phyloP scores from a whole-genome alignment of 768 basidiomycete genomes.

The Pleurotus salmoneostramineus region DNA sequence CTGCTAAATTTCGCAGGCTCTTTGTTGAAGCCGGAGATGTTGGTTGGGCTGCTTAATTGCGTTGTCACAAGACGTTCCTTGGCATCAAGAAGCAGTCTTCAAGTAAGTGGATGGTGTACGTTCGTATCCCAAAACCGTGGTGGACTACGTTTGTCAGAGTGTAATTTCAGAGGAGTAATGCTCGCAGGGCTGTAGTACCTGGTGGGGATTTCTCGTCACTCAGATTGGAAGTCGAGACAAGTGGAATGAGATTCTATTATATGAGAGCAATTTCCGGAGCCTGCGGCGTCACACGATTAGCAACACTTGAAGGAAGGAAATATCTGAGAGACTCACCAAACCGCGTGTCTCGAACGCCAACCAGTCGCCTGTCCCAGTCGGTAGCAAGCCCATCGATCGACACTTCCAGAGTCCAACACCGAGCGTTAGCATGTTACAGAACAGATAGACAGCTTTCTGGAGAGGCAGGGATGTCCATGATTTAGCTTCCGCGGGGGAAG shows the following conservation, averaged over 20 bases:
- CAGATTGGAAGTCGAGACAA: too few species aligned
- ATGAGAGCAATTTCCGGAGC: conserved; percentile 41
- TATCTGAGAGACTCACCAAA: conserved; percentile 40
- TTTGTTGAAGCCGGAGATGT: too few species aligned
- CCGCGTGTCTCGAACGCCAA: conserved; percentile 86
- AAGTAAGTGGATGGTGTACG: too few species aligned
- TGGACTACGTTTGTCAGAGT: too few species aligned
- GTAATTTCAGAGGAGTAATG: too few species aligned
- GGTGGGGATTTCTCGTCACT: too few species aligned
- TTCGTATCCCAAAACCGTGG: too few species aligned
- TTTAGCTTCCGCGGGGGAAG: conserved; percentile 37
- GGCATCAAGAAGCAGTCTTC: too few species aligned
- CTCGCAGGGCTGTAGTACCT: too few species aligned
- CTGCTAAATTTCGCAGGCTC: too few species aligned
- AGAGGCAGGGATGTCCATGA: conserved; percentile 54
- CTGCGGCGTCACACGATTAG: conserved; percentile 18
- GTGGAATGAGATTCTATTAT: conserved; percentile 4
- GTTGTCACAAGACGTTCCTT: too few species aligned
- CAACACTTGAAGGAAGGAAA: neutral
- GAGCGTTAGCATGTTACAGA: conserved; percentile 77
- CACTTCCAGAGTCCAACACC: conserved; percentile 92
- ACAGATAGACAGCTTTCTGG: conserved; percentile 68
- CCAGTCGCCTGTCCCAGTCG: conserved; percentile 92
- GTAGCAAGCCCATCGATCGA: conserved; percentile 88
- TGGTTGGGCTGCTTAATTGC: too few species aligned